phyloP scores from a whole-genome alignment of 2,329 filamentous ascomycete genomes.

The Scortechinia acanthostroma region DNA sequence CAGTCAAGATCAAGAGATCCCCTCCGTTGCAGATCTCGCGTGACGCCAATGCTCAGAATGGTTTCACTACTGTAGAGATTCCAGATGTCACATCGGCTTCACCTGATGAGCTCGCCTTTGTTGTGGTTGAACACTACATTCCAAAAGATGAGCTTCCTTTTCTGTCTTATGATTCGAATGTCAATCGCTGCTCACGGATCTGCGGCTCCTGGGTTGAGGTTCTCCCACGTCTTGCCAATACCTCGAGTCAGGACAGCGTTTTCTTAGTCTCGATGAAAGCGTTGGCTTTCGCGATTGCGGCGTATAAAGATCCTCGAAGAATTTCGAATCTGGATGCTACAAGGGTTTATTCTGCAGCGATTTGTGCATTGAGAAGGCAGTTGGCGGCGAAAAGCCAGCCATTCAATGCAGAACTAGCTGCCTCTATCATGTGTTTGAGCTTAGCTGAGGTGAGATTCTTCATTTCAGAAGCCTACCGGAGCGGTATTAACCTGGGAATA shows the following conservation, averaged over 20 bases:
- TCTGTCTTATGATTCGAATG: constrained; percentile 3
- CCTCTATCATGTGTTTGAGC: constrained; percentile 23
- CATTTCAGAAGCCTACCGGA: neutral
- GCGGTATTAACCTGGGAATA: neutral
- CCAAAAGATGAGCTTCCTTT: constrained; percentile 5
- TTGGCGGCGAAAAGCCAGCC: constrained; percentile 6
- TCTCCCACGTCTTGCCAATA: constrained; percentile 17
- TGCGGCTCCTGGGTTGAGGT: constrained; percentile 30
- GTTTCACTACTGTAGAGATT: neutral
- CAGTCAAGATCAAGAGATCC: neutral
- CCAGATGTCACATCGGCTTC: neutral
- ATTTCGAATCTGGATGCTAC: constrained; percentile 13
- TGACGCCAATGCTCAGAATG: neutral
- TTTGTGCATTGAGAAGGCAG: constrained; percentile 14
- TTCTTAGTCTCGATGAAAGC: constrained; percentile 20
- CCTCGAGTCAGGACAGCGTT: constrained; percentile 8
- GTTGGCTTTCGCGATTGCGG: constrained; percentile 17
- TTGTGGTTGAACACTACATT: neutral
- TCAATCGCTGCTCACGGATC: constrained; percentile 18
- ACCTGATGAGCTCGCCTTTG: neutral
- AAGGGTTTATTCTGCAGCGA: constrained; percentile 16
- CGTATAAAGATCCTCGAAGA: constrained; percentile 9
- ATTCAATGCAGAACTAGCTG: constrained; percentile 14
- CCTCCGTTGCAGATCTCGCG: neutral
- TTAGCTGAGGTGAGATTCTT: constrained; percentile 13